Conservation (phyloP, 257 asterid species). For the Fraxinus quadrangulata region DNA sequence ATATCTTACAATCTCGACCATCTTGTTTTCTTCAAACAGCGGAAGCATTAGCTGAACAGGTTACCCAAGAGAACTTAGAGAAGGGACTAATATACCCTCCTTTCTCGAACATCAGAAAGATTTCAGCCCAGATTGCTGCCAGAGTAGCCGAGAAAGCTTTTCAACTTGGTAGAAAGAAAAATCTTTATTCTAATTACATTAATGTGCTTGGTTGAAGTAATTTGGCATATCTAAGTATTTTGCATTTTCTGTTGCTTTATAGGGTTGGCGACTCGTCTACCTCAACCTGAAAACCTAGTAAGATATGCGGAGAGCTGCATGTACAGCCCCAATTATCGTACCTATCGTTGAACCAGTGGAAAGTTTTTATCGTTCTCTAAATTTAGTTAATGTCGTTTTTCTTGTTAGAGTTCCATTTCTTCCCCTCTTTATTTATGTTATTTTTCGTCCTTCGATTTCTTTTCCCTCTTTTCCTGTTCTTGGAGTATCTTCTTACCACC, state of each 20-base stretch:
- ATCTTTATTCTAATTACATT: background rate
- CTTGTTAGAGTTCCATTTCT: background rate
- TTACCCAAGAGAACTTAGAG: slow-evolving; percentile 71
- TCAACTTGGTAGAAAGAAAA: slow-evolving; percentile 66
- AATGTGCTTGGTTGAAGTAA: background rate
- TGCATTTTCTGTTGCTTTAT: background rate
- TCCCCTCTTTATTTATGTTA: background rate
- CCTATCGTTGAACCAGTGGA: slow-evolving; percentile 59
- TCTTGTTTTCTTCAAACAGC: slow-evolving; percentile 57
- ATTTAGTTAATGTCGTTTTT: slow-evolving; percentile 18
- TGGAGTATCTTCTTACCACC: background rate
- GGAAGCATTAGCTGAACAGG: slow-evolving; percentile 88
- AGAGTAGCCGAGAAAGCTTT: slow-evolving; percentile 89
- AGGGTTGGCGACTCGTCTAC: slow-evolving; percentile 98
- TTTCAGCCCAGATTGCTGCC: slow-evolving; percentile 95
- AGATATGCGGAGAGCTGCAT: slow-evolving; percentile 87
- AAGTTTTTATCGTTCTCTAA: background rate
- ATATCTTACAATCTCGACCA: background rate
- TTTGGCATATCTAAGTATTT: background rate
- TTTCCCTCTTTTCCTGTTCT: slow-evolving; percentile 4
- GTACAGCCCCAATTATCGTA: slow-evolving; percentile 93
- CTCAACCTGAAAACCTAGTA: slow-evolving; percentile 71
- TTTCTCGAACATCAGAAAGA: slow-evolving; percentile 77
- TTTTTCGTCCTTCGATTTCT: background rate
- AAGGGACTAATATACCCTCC: slow-evolving; percentile 94